Evolutionary conservation across 2,329 filamentous ascomycete species (phyloP).

Genomic region (Xylariales sp.): DNA sequence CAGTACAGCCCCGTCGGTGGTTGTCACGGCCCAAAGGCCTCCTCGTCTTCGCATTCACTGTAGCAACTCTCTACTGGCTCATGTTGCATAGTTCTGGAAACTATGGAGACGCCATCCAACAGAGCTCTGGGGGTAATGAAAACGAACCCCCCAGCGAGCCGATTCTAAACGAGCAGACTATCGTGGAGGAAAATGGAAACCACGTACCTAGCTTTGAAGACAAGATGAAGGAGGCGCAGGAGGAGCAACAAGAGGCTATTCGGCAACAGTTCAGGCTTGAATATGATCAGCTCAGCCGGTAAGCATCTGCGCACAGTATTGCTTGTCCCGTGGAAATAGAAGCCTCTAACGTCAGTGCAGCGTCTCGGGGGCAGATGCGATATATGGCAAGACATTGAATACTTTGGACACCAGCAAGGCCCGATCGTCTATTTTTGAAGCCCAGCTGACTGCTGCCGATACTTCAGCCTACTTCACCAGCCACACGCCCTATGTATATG

Average conservation of each 20-base stretch:
- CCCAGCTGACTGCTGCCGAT: slow-evolving; percentile 49
- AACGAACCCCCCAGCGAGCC: slow-evolving; percentile 23
- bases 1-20: slow-evolving; percentile 49
- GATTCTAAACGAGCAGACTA: slow-evolving; percentile 10
- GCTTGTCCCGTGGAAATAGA: slow-evolving; percentile 37
- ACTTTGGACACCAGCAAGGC: slow-evolving; percentile 57
- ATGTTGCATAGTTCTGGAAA: slow-evolving; percentile 54
- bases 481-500: slow-evolving; percentile 67
- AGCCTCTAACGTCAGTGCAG: slow-evolving; percentile 49
- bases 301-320: slow-evolving; percentile 39
- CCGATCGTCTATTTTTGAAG: slow-evolving; percentile 46
- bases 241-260: slow-evolving; percentile 49
- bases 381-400: slow-evolving; percentile 68
- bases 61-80: slow-evolving; percentile 58
- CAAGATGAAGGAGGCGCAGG: slow-evolving; percentile 49
- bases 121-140: slow-evolving; percentile 18
- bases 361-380: slow-evolving; percentile 59
- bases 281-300: slow-evolving; percentile 51
- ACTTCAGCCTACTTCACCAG: slow-evolving; percentile 55
- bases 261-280: slow-evolving; percentile 56
- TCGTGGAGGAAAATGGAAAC: slow-evolving; percentile 25
- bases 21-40: slow-evolving; percentile 57
- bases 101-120: slow-evolving; percentile 22
- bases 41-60: slow-evolving; percentile 55
- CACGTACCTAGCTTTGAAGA: slow-evolving; percentile 43